These are phyloP conservation scores for Colletotrichum tropicicola DNA, from an alignment of 2,329 filamentous ascomycete genomes.

Conservation along the genomic window DNA sequence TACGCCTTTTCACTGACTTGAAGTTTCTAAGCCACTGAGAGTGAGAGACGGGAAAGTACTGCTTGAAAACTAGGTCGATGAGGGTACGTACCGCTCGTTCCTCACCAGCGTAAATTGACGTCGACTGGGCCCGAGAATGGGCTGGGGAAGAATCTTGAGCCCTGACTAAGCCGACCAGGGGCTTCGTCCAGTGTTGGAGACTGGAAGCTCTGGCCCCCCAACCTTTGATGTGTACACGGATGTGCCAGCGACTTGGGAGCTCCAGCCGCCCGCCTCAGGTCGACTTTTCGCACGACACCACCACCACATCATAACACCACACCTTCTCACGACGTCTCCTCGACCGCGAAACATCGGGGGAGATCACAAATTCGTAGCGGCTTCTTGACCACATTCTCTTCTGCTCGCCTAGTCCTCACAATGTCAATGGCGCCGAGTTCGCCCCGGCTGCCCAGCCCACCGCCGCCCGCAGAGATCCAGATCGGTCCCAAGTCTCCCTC, in stretches of 20 bases:
- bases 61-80: neutral
- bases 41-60: neutral
- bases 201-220: conserved; percentile 23
- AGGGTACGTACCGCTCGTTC: conserved; percentile 1
- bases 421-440: conserved; percentile 78
- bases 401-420: conserved; percentile 23
- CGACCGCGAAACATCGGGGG: neutral
- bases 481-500: conserved; percentile 81
- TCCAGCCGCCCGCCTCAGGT: conserved; percentile 20
- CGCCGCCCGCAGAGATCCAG: conserved; percentile 94
- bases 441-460: conserved; percentile 92
- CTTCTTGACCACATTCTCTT: neutral
- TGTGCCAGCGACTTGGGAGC: conserved; percentile 16
- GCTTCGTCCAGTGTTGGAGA: neutral
- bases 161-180: conserved; percentile 22
- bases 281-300: conserved; percentile 22
- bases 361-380: neutral
- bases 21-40: neutral
- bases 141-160: neutral
- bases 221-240: neutral
- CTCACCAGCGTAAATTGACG: conserved; percentile 9
- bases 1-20: neutral
- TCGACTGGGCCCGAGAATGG: conserved; percentile 11
- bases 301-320: neutral
- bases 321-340: neutral